A percentile compares a stretch with the other conserved stretches of the same genome.
Conservation (phyloP, 2,329 filamentous ascomycete genomes). For the Colletotrichum siamense region DNA sequence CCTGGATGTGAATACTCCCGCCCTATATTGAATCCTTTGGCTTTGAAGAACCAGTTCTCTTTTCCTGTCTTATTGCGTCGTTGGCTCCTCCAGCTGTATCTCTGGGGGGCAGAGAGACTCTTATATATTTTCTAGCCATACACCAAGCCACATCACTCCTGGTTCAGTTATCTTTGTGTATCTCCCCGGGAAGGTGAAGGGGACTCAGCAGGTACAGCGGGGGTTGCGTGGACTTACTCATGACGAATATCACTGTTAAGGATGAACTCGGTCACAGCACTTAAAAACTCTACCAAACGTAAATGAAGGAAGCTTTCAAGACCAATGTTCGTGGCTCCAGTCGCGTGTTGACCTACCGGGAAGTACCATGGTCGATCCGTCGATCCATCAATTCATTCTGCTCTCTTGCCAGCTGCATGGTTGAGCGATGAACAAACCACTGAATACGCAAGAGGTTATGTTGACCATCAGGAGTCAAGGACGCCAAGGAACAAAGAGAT, state of each 20-base stretch:
- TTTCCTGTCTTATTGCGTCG: neutral
- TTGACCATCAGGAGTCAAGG: neutral
- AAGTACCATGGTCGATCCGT: neutral
- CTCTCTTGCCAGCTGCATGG: neutral
- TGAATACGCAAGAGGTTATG: neutral
- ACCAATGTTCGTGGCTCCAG: neutral
- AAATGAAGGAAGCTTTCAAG: neutral
- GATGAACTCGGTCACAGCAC: neutral
- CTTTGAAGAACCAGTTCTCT: neutral
- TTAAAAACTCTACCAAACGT: neutral
- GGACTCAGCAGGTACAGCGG: too few relatives aligned
- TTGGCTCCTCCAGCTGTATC: neutral
- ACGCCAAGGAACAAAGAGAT: neutral
- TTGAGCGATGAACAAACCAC: too few relatives aligned
- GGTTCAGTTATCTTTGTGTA: neutral
- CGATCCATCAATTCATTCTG: neutral
- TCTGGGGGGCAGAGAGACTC: neutral
- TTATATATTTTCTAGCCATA: neutral
- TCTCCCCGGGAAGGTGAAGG: rapidly evolving
- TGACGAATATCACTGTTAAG: neutral
- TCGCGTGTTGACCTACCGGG: neutral
- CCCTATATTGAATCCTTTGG: neutral
- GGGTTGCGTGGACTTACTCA: neutral
- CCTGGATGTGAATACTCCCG: neutral
- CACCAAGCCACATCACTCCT: rapidly evolving